Conservation (phyloP, 495 filamentous ascomycete species). For the Penicillium egyptiacum region DNA sequence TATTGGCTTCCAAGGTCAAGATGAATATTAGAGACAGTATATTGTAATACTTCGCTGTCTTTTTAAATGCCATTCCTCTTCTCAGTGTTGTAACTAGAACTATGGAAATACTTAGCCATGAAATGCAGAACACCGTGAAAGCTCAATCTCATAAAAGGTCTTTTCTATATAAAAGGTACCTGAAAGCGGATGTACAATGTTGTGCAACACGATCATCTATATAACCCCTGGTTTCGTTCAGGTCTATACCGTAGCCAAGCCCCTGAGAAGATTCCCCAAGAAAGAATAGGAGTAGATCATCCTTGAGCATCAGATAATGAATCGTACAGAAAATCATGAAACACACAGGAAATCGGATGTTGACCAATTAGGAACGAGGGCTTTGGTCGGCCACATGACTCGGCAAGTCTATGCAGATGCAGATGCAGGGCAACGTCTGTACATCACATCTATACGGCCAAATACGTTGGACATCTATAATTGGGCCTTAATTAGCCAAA, state of each 20-base stretch:
- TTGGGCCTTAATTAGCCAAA: not conserved
- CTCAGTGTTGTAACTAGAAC: not conserved
- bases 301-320: slow-evolving; percentile 2
- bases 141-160: not conserved
- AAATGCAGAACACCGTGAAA: not conserved
- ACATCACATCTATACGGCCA: slow-evolving; percentile 1
- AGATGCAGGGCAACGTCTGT: not conserved
- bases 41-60: not conserved
- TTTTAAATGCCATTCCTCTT: not conserved
- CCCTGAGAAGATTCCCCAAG: not conserved
- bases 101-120: not conserved
- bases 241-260: not conserved
- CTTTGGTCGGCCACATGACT: slow-evolving; percentile 10
- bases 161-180: not conserved
- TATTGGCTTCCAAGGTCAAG: not conserved
- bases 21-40: not conserved
- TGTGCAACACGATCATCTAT: not conserved
- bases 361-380: slow-evolving; percentile 3
- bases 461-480: not conserved
- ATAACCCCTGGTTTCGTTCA: not conserved
- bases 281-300: not conserved
- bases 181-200: no score
- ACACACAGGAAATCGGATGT: not conserved
- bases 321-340: not conserved
- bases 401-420: not conserved